phyloP scores from a whole-genome alignment of 1,284 basidiomycete species.

The Trichosporon sp. region DNA sequence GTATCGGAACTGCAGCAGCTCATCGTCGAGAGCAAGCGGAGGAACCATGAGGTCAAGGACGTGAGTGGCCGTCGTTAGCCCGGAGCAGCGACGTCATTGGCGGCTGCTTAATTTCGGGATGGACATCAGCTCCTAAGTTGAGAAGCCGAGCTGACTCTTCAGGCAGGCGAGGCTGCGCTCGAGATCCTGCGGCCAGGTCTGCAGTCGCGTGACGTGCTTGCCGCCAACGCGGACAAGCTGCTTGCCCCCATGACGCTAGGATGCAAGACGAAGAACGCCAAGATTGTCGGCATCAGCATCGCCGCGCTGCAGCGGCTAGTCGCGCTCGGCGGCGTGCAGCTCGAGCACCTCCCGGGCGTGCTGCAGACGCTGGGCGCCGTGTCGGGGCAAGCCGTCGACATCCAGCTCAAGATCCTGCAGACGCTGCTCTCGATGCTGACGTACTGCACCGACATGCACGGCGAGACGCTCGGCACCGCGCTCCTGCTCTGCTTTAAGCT shows the following conservation, averaged over 20 bases:
- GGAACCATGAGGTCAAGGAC: conserved; percentile 77
- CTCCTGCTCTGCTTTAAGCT: conserved; percentile 87
- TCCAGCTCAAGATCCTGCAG: conserved; percentile 86
- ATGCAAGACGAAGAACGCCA: conserved; percentile 85
- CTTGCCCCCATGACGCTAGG: conserved; percentile 89
- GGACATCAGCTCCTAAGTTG: neutral
- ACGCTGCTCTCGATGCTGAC: conserved; percentile 83
- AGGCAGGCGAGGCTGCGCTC: conserved; percentile 76
- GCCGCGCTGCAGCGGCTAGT: conserved; percentile 89
- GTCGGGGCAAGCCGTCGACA: conserved; percentile 89
- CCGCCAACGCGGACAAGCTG: conserved; percentile 71
- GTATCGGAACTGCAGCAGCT: conserved; percentile 59
- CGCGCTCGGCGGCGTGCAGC: conserved; percentile 73
- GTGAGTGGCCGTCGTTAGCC: conserved; percentile 49
- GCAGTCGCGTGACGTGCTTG: conserved; percentile 52
- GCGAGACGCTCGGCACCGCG: conserved; percentile 68
- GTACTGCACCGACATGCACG: conserved; percentile 75
- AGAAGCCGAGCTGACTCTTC: neutral
- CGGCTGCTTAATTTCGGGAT: neutral
- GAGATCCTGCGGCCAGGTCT: conserved; percentile 68
- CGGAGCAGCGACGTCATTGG: conserved; percentile 2
- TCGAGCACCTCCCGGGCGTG: conserved; percentile 62
- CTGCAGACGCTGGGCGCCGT: conserved; percentile 76
- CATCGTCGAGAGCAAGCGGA: conserved; percentile 71
- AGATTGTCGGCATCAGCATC: conserved; percentile 87